Base-by-base conservation (phyloP, 345 rosid genomes). In the Camelina hispida region DNA sequence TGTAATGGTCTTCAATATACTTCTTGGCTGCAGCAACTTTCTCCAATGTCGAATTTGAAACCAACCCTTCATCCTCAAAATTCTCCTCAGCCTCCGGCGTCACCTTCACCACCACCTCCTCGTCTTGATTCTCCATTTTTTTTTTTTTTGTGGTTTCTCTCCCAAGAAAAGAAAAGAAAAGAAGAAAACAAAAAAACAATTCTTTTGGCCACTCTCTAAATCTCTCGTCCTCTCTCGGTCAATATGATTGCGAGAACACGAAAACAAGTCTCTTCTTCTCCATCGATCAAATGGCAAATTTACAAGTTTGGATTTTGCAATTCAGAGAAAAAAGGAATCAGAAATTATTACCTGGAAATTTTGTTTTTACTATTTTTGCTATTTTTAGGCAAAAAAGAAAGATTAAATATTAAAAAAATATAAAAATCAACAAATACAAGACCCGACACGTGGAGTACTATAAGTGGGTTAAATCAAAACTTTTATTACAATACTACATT, bases 21-120 rank as follows among this genome's bases (percentile, higher is more conserved):
- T 88, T 93, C 72, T 94, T 91, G 7, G 97, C 96, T 7, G 95
- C 98, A 38, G 92, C 98, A 30, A 85, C 98, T 81, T 83, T 88
- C 87, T 91, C 89, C 79, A 85, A 79, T 43, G 96, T 91, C 79
- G 84, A 84, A 83, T 85, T 78, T 62, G 96, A 89, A 62, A 72
- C 80, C 53, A 53, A 79, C 32, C 74, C 91, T 25, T 81, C 90
- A 32, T 83, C 90, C 38, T 78, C 87, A 62, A 66, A 54, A 53
- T 7, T 71, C 48, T 82, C 83, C 35, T 47, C 82, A 48, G 25
- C 83, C 32, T 71, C 84, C 77, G 68, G 15, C 30, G 35, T 48
- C 61, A 48, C 8, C 50, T 58, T 66, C 69, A 16, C 17, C 77
- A 71, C 64, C 77, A 71, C 73, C 69, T 23, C 69, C 71, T 62